Conservation (phyloP, 306 rosid species). For the Argentina anserina region DNA sequence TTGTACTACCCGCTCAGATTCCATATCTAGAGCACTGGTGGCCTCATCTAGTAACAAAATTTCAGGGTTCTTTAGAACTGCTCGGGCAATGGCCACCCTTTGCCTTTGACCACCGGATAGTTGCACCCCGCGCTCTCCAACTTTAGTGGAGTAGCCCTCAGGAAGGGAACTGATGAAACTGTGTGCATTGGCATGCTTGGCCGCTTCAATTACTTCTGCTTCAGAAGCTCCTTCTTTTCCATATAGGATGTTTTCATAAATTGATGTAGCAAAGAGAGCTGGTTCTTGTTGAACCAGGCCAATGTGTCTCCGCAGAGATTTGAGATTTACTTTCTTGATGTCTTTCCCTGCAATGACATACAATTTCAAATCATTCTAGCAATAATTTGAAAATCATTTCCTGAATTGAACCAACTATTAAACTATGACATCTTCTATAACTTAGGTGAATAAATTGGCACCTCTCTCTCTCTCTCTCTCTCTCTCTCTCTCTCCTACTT, state of each 20-base stretch:
- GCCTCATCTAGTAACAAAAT: slow-evolving; percentile 85
- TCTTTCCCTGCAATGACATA: slow-evolving; percentile 64
- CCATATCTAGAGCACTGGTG: slow-evolving; percentile 85
- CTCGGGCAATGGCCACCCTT: slow-evolving; percentile 91
- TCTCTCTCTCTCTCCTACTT: not conserved
- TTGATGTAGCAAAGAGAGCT: slow-evolving; percentile 84
- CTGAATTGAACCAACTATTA: not conserved
- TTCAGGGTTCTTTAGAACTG: slow-evolving; percentile 78
- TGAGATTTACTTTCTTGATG: slow-evolving; percentile 62
- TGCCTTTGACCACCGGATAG: slow-evolving; percentile 92
- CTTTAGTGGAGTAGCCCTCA: slow-evolving; percentile 91
- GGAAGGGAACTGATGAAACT: slow-evolving; percentile 79
- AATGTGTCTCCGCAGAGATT: slow-evolving; percentile 73
- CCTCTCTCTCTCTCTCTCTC: not conserved
- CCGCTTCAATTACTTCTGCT: slow-evolving; percentile 84
- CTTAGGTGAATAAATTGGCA: not conserved
- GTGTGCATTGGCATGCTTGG: slow-evolving; percentile 88
- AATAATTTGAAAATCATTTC: not conserved
- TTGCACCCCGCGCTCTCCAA: slow-evolving; percentile 91
- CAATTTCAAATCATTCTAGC: slow-evolving; percentile 12
- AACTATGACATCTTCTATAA: not conserved
- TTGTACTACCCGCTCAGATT: slow-evolving; percentile 81
- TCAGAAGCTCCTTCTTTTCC: slow-evolving; percentile 89
- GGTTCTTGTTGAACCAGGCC: slow-evolving; percentile 98
- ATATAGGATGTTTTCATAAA: slow-evolving; percentile 74